Conservation (phyloP, 345 rosid genomes). For the Streptanthus diversifolius region DNA sequence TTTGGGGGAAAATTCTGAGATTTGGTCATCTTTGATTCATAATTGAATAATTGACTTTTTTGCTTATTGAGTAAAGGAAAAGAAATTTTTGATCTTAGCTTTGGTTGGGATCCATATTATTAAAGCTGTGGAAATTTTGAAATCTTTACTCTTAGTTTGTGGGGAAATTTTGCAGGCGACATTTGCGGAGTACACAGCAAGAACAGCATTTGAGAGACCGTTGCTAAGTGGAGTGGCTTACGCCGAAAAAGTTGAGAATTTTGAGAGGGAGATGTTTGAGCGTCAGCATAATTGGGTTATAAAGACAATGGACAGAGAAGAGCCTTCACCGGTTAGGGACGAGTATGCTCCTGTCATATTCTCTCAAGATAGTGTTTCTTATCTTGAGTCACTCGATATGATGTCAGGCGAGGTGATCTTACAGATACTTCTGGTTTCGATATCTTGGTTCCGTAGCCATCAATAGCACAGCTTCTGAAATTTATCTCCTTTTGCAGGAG, state of each 20-base stretch:
- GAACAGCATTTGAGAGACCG: slow-evolving; percentile 95
- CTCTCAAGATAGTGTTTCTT: slow-evolving; percentile 87
- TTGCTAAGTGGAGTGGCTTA: slow-evolving; percentile 92
- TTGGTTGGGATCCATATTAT: background rate
- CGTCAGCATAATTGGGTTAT: slow-evolving; percentile 79
- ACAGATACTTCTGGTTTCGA: background rate
- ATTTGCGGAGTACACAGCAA: slow-evolving; percentile 93
- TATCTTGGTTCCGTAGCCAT: background rate
- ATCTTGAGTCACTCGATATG: slow-evolving; percentile 93
- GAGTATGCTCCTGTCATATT: slow-evolving; percentile 96
- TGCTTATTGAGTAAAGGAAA: slow-evolving; percentile 2
- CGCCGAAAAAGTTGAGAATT: slow-evolving; percentile 65
- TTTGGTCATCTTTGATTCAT: slow-evolving; percentile 1
- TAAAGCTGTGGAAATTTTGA: background rate
- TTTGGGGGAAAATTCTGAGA: background rate
- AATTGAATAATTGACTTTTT: slow-evolving; percentile 17
- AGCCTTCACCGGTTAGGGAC: slow-evolving; percentile 82
- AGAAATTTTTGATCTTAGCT: background rate
- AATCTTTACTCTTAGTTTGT: background rate
- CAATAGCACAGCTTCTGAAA: background rate
- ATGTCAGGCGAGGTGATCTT: slow-evolving; percentile 93
- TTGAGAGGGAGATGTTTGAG: slow-evolving; percentile 80
- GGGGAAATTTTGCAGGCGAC: slow-evolving; percentile 59
- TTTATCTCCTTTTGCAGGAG: slow-evolving; percentile 50
- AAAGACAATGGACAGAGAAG: slow-evolving; percentile 75